Evolutionary conservation across 345 rosid species (phyloP).

Genomic region (Geranium rotundifolium): DNA sequence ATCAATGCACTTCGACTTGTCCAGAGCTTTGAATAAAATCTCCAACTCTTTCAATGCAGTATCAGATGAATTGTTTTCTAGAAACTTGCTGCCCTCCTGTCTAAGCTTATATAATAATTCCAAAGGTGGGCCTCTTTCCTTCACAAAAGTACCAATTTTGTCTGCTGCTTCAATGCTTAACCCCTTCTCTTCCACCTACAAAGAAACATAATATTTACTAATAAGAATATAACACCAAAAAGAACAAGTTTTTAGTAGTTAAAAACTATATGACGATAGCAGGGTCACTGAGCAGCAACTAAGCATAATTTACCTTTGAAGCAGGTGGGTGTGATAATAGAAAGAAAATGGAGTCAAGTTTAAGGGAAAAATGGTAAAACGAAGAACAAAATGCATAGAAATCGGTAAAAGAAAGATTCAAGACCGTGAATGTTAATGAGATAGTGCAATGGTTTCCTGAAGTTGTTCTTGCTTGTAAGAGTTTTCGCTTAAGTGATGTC

Average conservation of each 20-base stretch:
- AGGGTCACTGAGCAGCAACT: no score
- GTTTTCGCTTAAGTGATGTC: background rate
- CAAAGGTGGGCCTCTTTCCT: conserved; percentile 63
- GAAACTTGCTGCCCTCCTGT: conserved; percentile 44
- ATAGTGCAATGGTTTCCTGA: no score
- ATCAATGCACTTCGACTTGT: conserved; percentile 57
- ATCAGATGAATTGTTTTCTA: conserved; percentile 44
- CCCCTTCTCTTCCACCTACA: conserved; percentile 84
- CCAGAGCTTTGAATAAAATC: conserved; percentile 75
- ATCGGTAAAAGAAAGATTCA: no score
- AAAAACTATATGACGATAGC: no score
- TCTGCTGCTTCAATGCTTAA: conserved; percentile 59
- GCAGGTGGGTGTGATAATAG: no score
- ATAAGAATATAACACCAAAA: conserved; percentile 3
- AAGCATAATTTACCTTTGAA: no score
- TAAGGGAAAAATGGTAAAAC: no score
- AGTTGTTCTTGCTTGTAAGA: background rate
- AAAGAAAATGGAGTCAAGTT: no score
- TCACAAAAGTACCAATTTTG: conserved; percentile 62
- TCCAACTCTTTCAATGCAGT: conserved; percentile 65
- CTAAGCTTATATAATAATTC: conserved; percentile 51
- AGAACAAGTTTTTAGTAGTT: background rate
- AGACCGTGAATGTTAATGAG: no score
- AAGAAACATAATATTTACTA: conserved; percentile 3
- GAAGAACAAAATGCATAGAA: no score